A percentile compares a stretch with the other conserved stretches of the same genome.
Evolutionary conservation across 2,329 filamentous ascomycete species (phyloP).

Genomic region (Gyromitra esculenta): DNA sequence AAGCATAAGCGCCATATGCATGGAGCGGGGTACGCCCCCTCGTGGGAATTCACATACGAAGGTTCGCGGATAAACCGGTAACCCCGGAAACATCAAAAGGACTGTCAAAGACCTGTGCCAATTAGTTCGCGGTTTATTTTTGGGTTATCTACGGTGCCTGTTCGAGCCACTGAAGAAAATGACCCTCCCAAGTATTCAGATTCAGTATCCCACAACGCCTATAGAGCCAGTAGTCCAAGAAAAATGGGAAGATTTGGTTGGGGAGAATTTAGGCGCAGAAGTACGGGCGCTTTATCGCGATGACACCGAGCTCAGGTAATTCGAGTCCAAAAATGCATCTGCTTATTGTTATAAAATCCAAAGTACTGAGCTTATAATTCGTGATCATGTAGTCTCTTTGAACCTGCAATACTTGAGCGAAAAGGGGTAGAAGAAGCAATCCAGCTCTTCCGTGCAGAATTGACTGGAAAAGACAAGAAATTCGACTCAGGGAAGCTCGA

Average conservation of each 20-base stretch:
- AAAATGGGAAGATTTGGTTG: slow-evolving; percentile 12
- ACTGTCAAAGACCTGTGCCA: too few species aligned
- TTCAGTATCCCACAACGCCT: background rate
- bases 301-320: background rate
- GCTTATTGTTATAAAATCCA: background rate
- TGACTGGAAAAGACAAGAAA: slow-evolving; percentile 4
- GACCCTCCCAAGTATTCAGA: background rate
- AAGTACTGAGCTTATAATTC: background rate
- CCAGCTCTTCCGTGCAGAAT: background rate
- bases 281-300: slow-evolving; percentile 6
- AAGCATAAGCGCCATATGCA: too few species aligned
- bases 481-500: background rate
- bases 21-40: too few species aligned
- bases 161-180: background rate
- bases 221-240: background rate
- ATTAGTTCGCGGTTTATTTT: too few species aligned
- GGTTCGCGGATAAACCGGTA: too few species aligned
- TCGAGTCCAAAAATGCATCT: too few species aligned
- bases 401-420: slow-evolving; percentile 5
- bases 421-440: slow-evolving; percentile 5
- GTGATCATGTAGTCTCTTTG: background rate
- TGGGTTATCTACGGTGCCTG: too few species aligned
- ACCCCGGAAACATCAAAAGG: too few species aligned
- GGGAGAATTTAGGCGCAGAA: slow-evolving; percentile 1
- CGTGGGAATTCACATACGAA: too few species aligned